Percentiles rank a stretch among this genome's conserved stretches.
These are phyloP conservation scores for Sisymbrium altissimum DNA, from an alignment of 345 rosid genomes.

Conservation along the genomic window DNA sequence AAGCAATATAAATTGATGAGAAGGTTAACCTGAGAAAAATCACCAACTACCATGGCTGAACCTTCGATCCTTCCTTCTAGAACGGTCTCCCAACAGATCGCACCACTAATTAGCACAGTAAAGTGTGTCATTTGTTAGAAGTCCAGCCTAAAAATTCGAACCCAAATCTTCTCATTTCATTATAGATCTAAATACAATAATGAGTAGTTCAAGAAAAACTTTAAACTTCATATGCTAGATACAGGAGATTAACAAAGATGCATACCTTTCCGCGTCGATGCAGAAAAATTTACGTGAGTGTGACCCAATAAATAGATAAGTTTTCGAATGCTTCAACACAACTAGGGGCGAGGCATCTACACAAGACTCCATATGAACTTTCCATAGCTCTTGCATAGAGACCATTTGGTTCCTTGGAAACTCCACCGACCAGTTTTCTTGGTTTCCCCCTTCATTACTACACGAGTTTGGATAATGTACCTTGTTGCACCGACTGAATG, in stretches of 20 bases:
- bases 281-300: slow-evolving; percentile 74
- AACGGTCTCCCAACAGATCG: slow-evolving; percentile 66
- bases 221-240: slow-evolving; percentile 1
- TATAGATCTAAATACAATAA: neutral
- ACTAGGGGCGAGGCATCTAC: slow-evolving; percentile 90
- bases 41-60: slow-evolving; percentile 70
- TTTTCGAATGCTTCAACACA: slow-evolving; percentile 54
- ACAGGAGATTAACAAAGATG: slow-evolving; percentile 5
- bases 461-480: slow-evolving; percentile 41
- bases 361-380: slow-evolving; percentile 84
- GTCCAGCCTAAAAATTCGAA: neutral
- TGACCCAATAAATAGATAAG: slow-evolving; percentile 82
- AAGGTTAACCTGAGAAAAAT: slow-evolving; percentile 72
- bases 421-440: slow-evolving; percentile 39
- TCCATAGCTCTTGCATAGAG: slow-evolving; percentile 66
- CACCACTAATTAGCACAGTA: slow-evolving; percentile 55
- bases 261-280: slow-evolving; percentile 68
- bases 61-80: slow-evolving; percentile 86
- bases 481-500: slow-evolving; percentile 82
- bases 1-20: slow-evolving; percentile 14
- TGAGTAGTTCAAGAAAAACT: neutral
- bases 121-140: slow-evolving; percentile 18
- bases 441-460: slow-evolving; percentile 23
- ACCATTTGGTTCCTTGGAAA: slow-evolving; percentile 41
- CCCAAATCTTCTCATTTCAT: neutral